Percentiles rank a stretch among this genome's conserved stretches.
These are phyloP conservation scores for Flaveria linearis DNA, from an alignment of 129 eudicot species.

Conservation along the genomic window DNA sequence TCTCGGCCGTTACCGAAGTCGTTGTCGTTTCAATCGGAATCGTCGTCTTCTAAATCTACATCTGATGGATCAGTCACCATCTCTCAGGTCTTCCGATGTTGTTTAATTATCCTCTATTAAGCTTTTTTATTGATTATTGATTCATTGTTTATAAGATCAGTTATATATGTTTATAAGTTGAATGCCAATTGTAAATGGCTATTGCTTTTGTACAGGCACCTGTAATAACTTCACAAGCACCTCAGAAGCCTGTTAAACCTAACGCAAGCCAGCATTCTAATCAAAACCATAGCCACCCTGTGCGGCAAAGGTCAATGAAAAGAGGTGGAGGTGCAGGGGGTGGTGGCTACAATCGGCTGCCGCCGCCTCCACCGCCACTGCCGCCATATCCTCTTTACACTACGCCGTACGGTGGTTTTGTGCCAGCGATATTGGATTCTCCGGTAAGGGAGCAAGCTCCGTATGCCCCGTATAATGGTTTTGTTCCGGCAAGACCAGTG, in stretches of 20 bases:
- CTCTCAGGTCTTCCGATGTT: constrained; percentile 36
- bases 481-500: constrained; percentile 40
- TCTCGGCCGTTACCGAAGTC: constrained; percentile 44
- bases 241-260: constrained; percentile 41
- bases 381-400: constrained; percentile 60
- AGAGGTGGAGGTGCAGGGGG: constrained; percentile 45
- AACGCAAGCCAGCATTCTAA: too few relatives aligned
- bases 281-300: constrained; percentile 33
- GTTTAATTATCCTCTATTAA: background rate
- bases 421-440: constrained; percentile 46
- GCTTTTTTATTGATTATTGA: too few relatives aligned
- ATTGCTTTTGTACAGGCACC: constrained; percentile 49
- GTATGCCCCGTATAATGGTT: constrained; percentile 38
- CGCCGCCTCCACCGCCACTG: constrained; percentile 46
- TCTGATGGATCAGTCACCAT: constrained; percentile 43
- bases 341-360: constrained; percentile 42
- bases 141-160: too few relatives aligned
- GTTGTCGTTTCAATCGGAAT: constrained; percentile 19
- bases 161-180: background rate
- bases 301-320: constrained; percentile 52
- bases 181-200: background rate
- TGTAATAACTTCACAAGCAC: constrained; percentile 37
- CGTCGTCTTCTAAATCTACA: constrained; percentile 31
- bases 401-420: constrained; percentile 39
- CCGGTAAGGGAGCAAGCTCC: constrained; percentile 46